Conservation (phyloP, 2,329 filamentous ascomycete species). For the Fusarium foetens region DNA sequence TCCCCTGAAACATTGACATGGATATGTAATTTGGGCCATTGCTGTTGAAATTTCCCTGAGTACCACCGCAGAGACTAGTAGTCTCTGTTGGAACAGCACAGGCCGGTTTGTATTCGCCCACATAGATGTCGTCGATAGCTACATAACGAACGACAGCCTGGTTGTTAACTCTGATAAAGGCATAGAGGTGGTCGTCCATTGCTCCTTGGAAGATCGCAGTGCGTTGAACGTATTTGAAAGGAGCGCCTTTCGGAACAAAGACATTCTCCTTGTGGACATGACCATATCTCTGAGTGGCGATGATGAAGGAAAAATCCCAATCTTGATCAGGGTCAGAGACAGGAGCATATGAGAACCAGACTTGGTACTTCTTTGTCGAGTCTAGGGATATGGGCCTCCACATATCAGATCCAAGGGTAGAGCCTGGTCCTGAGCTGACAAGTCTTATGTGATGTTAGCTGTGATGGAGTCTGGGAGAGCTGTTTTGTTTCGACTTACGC, state of each 20-base stretch:
- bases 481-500: background rate
- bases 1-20: background rate
- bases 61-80: background rate
- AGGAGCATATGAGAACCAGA: background rate
- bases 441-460: background rate
- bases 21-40: no score
- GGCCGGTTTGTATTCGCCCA: constrained; percentile 1
- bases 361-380: constrained; percentile 2
- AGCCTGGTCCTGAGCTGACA: background rate
- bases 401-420: background rate
- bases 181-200: background rate
- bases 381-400: background rate
- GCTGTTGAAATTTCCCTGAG: background rate
- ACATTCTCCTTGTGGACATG: background rate
- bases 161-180: background rate
- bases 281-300: background rate
- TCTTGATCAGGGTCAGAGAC: background rate
- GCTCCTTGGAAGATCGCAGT: background rate
- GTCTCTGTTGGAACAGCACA: background rate
- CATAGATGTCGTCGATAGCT: constrained; percentile 7
- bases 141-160: background rate
- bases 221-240: background rate
- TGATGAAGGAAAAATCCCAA: background rate
- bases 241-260: background rate
- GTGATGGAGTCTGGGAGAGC: background rate